Percentiles rank a stretch among this genome's conserved stretches.
Conservation (phyloP, 192 early-diverging fungal genomes). For the Coemansia sp. region DNA sequence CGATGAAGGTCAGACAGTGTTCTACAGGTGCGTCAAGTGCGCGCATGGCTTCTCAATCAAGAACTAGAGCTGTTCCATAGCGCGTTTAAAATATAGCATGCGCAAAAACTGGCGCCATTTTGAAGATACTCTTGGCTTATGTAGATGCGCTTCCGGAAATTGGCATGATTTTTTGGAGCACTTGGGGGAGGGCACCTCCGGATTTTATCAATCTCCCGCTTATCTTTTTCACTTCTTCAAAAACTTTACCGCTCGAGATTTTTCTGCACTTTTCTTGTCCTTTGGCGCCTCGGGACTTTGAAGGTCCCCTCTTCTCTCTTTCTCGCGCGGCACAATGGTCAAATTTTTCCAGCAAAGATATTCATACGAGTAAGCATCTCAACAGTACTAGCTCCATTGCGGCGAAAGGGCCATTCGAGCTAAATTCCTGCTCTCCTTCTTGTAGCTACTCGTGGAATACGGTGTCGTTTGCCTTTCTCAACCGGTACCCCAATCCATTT, state of each 20-base stretch:
- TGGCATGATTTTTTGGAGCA: not conserved
- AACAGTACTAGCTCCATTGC: not conserved
- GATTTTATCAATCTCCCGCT: not conserved
- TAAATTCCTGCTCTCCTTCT: not conserved
- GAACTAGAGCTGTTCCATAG: conserved; percentile 19
- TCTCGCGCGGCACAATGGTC: conserved; percentile 58
- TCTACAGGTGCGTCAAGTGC: conserved; percentile 95
- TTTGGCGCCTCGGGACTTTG: not conserved
- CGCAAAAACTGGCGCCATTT: not conserved
- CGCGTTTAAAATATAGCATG: not conserved
- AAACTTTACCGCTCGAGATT: not conserved
- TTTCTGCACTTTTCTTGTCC: not conserved
- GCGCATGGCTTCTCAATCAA: conserved; percentile 65
- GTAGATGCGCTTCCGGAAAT: not conserved
- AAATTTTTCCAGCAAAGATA: conserved; percentile 81
- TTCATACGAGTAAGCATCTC: conserved; percentile 63
- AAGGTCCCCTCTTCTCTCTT: not conserved
- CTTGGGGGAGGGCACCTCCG: not conserved
- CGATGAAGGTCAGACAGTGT: conserved; percentile 99
- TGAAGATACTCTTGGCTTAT: not conserved
- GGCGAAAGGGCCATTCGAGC: not conserved
- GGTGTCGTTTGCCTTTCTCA: conserved; percentile 87
- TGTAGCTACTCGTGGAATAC: conserved; percentile 70
- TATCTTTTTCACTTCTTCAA: not conserved
- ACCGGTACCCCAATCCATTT: conserved; percentile 98